Evolutionary conservation across 768 basidiomycete species (phyloP).

Genomic region (Boletus fagicola): DNA sequence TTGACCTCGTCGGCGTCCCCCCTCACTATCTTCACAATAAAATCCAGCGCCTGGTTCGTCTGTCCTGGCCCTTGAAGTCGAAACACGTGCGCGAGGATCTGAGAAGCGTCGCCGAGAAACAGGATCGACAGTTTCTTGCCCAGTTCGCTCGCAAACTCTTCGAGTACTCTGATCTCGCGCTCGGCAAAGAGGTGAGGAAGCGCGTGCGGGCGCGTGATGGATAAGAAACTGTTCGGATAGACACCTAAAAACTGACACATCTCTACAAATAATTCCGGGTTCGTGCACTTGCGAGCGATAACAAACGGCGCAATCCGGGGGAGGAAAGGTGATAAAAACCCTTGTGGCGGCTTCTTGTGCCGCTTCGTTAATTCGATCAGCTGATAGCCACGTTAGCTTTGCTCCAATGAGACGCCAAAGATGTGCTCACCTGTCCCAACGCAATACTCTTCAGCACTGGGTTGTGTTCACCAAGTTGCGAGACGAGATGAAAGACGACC

Average conservation of each 20-base stretch:
- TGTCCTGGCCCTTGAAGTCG: slow-evolving; percentile 52
- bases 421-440: slow-evolving; percentile 54
- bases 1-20: slow-evolving; percentile 39
- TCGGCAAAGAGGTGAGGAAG: slow-evolving; percentile 69
- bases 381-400: slow-evolving; percentile 36
- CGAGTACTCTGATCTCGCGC: slow-evolving; percentile 56
- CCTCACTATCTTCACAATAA: slow-evolving; percentile 58
- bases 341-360: slow-evolving; percentile 61
- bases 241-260: slow-evolving; percentile 67
- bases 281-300: slow-evolving; percentile 52
- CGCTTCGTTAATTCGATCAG: slow-evolving; percentile 55
- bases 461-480: slow-evolving; percentile 65
- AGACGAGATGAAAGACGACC: slow-evolving; percentile 59
- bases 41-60: slow-evolving; percentile 58
- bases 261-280: slow-evolving; percentile 60
- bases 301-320: slow-evolving; percentile 65
- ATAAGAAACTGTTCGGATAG: slow-evolving; percentile 57
- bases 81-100: slow-evolving; percentile 67
- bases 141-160: slow-evolving; percentile 57
- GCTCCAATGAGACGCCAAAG: not conserved
- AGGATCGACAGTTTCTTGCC: slow-evolving; percentile 44
- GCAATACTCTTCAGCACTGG: slow-evolving; percentile 68
- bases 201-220: slow-evolving; percentile 58
- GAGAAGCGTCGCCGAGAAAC: slow-evolving; percentile 54
- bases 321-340: slow-evolving; percentile 68